phyloP scores from a whole-genome alignment of 139 green algal species.

The Edaphochlamys debaryana region DNA sequence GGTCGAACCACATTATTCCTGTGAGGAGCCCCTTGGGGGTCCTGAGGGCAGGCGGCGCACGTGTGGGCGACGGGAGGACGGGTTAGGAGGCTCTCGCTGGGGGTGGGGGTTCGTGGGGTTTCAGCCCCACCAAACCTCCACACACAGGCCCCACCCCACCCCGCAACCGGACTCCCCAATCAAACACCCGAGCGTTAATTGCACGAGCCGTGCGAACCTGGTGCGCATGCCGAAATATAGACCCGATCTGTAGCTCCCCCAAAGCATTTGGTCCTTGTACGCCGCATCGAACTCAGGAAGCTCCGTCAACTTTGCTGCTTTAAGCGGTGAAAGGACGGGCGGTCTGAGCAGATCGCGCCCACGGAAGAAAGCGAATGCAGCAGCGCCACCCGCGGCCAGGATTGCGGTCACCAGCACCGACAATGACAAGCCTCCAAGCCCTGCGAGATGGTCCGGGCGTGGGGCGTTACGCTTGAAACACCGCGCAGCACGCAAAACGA shows the following conservation, averaged over 20 bases:
- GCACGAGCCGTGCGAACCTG: constrained; percentile 37
- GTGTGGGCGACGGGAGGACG: background rate
- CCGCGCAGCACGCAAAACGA: too few species aligned
- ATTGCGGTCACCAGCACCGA: background rate
- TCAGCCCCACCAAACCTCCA: too few species aligned
- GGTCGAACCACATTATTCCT: constrained; percentile 89
- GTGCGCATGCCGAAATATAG: constrained; percentile 91
- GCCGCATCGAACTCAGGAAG: constrained; percentile 52
- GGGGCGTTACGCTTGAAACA: too few species aligned
- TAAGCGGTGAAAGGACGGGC: constrained; percentile 22
- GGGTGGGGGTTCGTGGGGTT: too few species aligned
- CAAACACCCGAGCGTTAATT: too few species aligned
- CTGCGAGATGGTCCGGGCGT: too few species aligned
- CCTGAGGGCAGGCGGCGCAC: background rate
- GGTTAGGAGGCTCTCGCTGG: background rate
- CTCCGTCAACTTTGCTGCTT: constrained; percentile 46
- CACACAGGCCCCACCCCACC: too few species aligned
- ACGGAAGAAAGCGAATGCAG: background rate
- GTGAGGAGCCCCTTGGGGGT: constrained; percentile 70
- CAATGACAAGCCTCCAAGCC: background rate
- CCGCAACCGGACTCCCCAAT: too few species aligned
- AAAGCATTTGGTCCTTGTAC: constrained; percentile 77
- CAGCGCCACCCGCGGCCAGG: background rate
- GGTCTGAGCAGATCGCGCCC: background rate
- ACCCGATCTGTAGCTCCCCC: constrained; percentile 91